Percentiles rank a stretch among this genome's conserved stretches.
These are phyloP conservation scores for Aplosporella prunicola DNA, from an alignment of 2,329 filamentous ascomycete genomes.

Conservation along the genomic window DNA sequence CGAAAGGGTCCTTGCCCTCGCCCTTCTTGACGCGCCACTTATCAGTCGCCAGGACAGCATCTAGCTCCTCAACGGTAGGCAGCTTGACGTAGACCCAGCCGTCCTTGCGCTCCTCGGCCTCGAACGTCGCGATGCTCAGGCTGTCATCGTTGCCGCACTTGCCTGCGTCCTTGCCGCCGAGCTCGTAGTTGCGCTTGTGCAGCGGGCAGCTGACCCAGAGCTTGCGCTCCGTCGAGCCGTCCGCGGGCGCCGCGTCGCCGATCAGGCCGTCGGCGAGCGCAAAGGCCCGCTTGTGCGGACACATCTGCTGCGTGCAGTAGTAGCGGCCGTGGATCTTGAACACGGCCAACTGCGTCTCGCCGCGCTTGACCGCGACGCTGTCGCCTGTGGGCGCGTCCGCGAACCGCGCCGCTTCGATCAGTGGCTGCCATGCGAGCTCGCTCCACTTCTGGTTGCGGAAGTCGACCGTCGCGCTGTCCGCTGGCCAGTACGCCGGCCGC, in stretches of 20 bases:
- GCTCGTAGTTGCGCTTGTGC: slow-evolving; percentile 83
- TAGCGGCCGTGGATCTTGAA: slow-evolving; percentile 74
- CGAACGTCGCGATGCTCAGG: slow-evolving; percentile 75
- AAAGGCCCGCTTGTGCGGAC: slow-evolving; percentile 83
- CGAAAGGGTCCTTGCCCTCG: slow-evolving; percentile 51
- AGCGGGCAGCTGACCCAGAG: slow-evolving; percentile 83
- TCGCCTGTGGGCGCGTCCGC: slow-evolving; percentile 60
- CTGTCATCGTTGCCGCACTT: slow-evolving; percentile 64
- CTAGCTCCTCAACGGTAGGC: slow-evolving; percentile 71
- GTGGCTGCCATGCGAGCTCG: slow-evolving; percentile 65
- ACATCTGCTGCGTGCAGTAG: slow-evolving; percentile 90
- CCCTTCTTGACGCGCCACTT: slow-evolving; percentile 70
- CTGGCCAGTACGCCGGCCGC: slow-evolving; percentile 69
- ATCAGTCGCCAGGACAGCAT: slow-evolving; percentile 65
- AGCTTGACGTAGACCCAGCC: slow-evolving; percentile 72
- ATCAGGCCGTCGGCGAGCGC: slow-evolving; percentile 80
- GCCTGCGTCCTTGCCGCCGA: slow-evolving; percentile 56
- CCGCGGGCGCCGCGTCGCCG: slow-evolving; percentile 51
- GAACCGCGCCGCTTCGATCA: slow-evolving; percentile 64
- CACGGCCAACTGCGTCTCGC: slow-evolving; percentile 79
- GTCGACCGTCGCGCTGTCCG: slow-evolving; percentile 56
- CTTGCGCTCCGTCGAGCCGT: too few relatives aligned
- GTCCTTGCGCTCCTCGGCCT: slow-evolving; percentile 63
- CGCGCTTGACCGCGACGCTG: slow-evolving; percentile 69
- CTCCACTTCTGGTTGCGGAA: slow-evolving; percentile 64